phyloP scores from a whole-genome alignment of 768 basidiomycete genomes.

The Boletus vermiculosoides region DNA sequence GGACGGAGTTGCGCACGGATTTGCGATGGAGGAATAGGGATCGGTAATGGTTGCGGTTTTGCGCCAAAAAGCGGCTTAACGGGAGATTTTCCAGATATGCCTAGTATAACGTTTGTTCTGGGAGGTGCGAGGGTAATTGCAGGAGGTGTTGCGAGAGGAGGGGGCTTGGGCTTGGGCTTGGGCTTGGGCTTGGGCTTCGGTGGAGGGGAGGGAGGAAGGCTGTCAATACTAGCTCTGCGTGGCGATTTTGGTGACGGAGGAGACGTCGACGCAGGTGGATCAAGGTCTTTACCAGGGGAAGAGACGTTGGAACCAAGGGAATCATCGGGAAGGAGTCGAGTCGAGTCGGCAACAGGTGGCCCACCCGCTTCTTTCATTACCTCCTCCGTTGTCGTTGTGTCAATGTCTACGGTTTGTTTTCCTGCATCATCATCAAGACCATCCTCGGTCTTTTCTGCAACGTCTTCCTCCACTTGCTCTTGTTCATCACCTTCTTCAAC shows the following conservation, averaged over 20 bases:
- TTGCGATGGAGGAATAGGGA: conserved; percentile 28
- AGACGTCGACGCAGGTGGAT: conserved; percentile 2
- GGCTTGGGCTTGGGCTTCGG: conserved; percentile 23
- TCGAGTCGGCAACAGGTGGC: background rate
- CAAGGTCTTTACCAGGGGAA: conserved; percentile 10
- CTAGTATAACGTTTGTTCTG: conserved; percentile 19
- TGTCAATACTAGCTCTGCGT: conserved; percentile 12
- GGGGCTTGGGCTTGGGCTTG: conserved; percentile 17
- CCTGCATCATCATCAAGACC: background rate
- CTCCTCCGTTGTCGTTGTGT: background rate
- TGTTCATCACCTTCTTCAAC: conserved; percentile 16
- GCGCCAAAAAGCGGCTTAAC: conserved; percentile 24
- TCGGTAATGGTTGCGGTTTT: conserved; percentile 26
- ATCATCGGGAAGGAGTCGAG: conserved; percentile 13
- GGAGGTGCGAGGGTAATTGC: conserved; percentile 15
- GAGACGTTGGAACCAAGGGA: conserved; percentile 12
- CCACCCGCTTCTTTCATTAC: background rate
- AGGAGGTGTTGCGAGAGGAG: conserved; percentile 10
- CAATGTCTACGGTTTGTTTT: background rate
- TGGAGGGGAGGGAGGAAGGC: conserved; percentile 21
- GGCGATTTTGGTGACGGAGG: conserved; percentile 4
- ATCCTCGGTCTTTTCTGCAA: background rate
- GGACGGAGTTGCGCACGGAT: conserved; percentile 32
- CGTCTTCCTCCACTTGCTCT: background rate
- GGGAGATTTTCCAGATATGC: conserved; percentile 24